Base-by-base conservation (phyloP, 31 red algal genomes). In the Odonthalia washingtoniensis region DNA sequence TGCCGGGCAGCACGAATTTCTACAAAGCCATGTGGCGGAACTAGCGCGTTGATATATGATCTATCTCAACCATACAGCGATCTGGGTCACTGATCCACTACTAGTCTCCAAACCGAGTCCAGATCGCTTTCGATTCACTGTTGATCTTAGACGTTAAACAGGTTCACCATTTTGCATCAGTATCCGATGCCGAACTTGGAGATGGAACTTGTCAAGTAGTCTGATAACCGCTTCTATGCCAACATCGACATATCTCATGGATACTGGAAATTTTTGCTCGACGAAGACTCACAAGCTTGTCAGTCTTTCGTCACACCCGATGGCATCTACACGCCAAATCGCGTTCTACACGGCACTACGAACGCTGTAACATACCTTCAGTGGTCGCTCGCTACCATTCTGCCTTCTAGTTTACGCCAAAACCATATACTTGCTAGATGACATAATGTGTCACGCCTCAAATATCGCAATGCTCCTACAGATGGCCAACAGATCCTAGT, bases 341-440 rank as follows among this genome's bases (percentile, higher is more conserved):
- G 67, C 12, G 17, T 72, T 32, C 30, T 72, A 30, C 67, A 72
- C 14, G 67, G 67, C 30, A 72, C 67, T 12, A 72, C 67, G 21
- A 78, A 78, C 33, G 74, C 74, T 16, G 33, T 53, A 16, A 78
- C 74, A 14, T 53, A 78, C 74, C 35, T 78, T 12, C 27, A 78
- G 31, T 78, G 36, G 12, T 12, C 12, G 12, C 67, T 72, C 67
- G 67, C 67, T 32, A 30, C 16, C 21, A 28, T 28, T 32, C 32
- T 72, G 67, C 30, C 14, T 16, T 28, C 16, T 12, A 32, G 30
- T 32, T 32, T 17, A 72, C 14, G 67, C 12, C 18, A 72, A 72
- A 28, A 17, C 30, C 67, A 12, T 72, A 12, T 72, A 27, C 30
- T 72, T 16, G 67, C 67, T 72, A 12, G 67, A 28, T 72, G 67